A percentile compares a stretch with the other conserved stretches of the same genome.
Conservation (phyloP, 1,284 basidiomycete species). For the Cystobasidium slooffiae region DNA sequence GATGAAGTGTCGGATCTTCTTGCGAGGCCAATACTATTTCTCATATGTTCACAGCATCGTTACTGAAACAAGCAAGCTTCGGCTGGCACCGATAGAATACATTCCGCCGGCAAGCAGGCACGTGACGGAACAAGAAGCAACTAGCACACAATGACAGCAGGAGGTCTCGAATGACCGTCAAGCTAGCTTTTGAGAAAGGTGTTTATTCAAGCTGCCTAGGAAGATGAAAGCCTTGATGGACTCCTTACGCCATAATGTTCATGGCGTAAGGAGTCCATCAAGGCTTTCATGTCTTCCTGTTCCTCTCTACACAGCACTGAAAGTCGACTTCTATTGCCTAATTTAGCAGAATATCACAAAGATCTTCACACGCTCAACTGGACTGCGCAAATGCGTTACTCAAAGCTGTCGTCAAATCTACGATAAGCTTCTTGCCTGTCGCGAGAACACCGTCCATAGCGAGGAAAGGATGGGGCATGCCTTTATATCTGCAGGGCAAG, state of each 20-base stretch:
- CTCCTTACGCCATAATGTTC: no score
- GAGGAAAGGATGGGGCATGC: constrained; percentile 41
- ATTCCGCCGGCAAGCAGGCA: not conserved
- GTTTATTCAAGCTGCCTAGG: no score
- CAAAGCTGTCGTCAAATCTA: constrained; percentile 18
- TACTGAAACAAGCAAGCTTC: no score
- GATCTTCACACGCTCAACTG: not conserved
- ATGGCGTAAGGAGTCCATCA: no score
- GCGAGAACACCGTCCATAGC: constrained; percentile 34
- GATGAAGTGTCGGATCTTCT: not conserved
- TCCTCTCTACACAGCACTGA: not conserved
- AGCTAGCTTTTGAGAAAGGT: no score
- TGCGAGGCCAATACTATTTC: no score
- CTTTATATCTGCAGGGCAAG: constrained; percentile 24
- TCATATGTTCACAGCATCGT: no score
- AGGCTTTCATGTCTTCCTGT: no score
- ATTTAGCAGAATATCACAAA: not conserved
- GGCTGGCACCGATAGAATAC: no score
- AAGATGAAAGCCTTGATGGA: no score
- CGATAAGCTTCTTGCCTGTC: constrained; percentile 17
- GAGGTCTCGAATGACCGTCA: no score
- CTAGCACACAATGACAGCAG: no score
- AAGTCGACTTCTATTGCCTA: not conserved
- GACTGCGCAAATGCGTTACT: constrained; percentile 8
- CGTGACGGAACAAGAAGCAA: not conserved